Evolutionary conservation across 1,284 basidiomycete genomes (phyloP).

Genomic region (Porogramme epimiltina): DNA sequence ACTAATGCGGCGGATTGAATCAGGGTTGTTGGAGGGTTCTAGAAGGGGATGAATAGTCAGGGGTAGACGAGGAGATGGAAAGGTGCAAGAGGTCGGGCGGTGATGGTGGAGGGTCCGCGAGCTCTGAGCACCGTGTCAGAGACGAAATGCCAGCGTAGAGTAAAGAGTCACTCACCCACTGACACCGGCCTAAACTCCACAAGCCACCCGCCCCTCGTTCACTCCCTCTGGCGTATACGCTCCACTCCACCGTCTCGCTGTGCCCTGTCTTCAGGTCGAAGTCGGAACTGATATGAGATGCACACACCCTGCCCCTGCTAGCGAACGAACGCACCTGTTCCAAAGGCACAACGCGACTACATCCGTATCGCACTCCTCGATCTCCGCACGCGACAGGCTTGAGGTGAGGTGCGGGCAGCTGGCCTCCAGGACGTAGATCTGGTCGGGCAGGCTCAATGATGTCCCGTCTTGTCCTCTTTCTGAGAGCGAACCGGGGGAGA

Average conservation of each 20-base stretch:
- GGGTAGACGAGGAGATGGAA: conserved; percentile 17
- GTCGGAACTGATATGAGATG: conserved; percentile 59
- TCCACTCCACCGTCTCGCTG: conserved; percentile 63
- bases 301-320: background rate
- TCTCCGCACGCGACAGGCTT: conserved; percentile 80
- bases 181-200: conserved; percentile 80
- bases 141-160: background rate
- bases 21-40: conserved; percentile 58
- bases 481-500: conserved; percentile 39
- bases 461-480: conserved; percentile 15
- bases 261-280: conserved; percentile 72
- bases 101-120: conserved; percentile 66
- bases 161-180: conserved; percentile 54
- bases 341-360: conserved; percentile 80
- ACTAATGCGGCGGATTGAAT: conserved; percentile 80
- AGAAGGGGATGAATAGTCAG: conserved; percentile 50
- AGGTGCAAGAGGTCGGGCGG: conserved; percentile 31
- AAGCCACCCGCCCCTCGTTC: conserved; percentile 50
- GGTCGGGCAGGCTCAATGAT: conserved; percentile 18
- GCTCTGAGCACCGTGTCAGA: conserved; percentile 46
- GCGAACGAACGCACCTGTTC: conserved; percentile 55
- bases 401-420: conserved; percentile 85
- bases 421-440: conserved; percentile 85
- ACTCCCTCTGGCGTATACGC: conserved; percentile 68
- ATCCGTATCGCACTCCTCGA: conserved; percentile 67